Evolutionary conservation across 176 grass and related monocot genomes (phyloP).

Genomic region (Tillandsia leiboldiana): DNA sequence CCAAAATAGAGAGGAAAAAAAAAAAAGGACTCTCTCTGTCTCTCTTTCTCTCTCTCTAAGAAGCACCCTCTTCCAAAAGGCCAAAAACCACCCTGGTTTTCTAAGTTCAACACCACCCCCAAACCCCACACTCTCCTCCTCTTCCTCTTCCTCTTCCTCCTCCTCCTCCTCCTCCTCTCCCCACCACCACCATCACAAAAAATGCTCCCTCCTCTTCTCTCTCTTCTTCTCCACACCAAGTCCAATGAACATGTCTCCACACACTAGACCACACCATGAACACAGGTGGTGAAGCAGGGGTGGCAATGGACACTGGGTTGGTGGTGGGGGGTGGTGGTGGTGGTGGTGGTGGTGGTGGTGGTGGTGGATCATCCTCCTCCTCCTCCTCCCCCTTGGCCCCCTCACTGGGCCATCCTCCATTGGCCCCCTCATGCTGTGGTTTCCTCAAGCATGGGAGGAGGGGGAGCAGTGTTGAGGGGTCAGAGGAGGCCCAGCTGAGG

Average conservation of each 20-base stretch:
- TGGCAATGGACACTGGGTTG: slow-evolving; percentile 27
- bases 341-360: too few relatives aligned
- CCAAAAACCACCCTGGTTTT: too few relatives aligned
- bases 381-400: not conserved
- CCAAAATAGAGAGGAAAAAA: too few relatives aligned
- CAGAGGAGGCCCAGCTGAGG: too few relatives aligned
- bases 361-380: too few relatives aligned
- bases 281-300: too few relatives aligned
- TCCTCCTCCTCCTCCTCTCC: slow-evolving; percentile 20
- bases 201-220: slow-evolving; percentile 42
- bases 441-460: too few relatives aligned
- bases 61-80: slow-evolving; percentile 19
- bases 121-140: slow-evolving; percentile 6
- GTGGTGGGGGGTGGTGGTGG: not conserved
- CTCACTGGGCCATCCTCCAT: not conserved
- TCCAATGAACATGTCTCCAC: slow-evolving; percentile 22
- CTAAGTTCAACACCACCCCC: slow-evolving; percentile 17
- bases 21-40: too few relatives aligned
- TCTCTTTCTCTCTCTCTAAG: not conserved
- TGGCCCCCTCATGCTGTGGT: too few relatives aligned
- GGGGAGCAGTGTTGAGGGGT: too few relatives aligned
- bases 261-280: too few relatives aligned
- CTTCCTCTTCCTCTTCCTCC: not conserved
- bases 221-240: slow-evolving; percentile 31
- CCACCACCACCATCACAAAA: slow-evolving; percentile 43